phyloP scores from a whole-genome alignment of 225 moss, liverwort and hornwort genomes.

The Rhytidiadelphus loreus region DNA sequence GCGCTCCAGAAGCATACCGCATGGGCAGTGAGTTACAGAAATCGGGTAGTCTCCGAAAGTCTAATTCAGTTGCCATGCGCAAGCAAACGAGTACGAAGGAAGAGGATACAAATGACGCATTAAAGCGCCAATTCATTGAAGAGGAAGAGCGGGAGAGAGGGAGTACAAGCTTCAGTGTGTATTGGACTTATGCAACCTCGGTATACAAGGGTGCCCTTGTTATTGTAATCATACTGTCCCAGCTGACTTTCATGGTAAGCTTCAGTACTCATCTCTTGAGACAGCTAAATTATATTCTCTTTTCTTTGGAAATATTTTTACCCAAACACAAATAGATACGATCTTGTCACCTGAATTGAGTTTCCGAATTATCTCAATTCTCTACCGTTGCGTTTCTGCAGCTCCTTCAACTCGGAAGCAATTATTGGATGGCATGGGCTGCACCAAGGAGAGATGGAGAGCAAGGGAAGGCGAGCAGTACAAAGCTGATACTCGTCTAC shows the following conservation, averaged over 20 bases:
- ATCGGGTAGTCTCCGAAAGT: conserved; percentile 24
- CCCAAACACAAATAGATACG: neutral
- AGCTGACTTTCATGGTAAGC: conserved; percentile 32
- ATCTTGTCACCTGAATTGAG: neutral
- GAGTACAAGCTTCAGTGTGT: conserved; percentile 34
- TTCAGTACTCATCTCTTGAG: neutral
- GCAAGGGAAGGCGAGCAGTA: conserved; percentile 22
- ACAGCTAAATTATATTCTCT: neutral
- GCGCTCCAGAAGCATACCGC: conserved; percentile 4
- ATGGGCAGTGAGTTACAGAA: conserved; percentile 21
- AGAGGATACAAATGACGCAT: neutral
- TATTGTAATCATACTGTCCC: conserved; percentile 9
- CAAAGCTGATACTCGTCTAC: conserved; percentile 39
- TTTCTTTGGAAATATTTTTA: neutral
- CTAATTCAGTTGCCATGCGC: conserved; percentile 14
- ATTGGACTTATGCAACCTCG: conserved; percentile 48
- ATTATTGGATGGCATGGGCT: conserved; percentile 62
- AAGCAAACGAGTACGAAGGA: conserved; percentile 38
- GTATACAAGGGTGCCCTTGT: conserved; percentile 32
- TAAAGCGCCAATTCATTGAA: conserved; percentile 43
- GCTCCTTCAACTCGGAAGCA: conserved; percentile 38
- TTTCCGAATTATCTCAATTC: neutral
- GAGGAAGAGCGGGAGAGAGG: conserved; percentile 68
- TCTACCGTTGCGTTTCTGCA: neutral
- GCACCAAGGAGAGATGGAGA: conserved; percentile 37